These are phyloP conservation scores for Rhododendron molle DNA, from an alignment of 148 eudicot species.

Conservation along the genomic window DNA sequence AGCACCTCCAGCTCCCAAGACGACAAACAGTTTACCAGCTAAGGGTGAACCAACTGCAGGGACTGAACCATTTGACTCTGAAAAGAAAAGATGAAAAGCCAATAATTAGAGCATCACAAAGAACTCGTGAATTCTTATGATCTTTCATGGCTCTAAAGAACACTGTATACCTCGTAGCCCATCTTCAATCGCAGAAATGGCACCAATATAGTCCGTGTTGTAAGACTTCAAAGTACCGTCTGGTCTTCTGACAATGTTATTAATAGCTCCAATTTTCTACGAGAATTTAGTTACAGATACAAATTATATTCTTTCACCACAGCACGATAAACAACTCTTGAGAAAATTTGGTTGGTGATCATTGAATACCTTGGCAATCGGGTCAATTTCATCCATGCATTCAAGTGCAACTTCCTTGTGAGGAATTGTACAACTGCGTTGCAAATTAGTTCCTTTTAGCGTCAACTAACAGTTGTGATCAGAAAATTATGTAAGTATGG, in stretches of 20 bases:
- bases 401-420: conserved; percentile 53
- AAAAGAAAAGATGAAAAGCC: not conserved
- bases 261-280: conserved; percentile 73
- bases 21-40: conserved; percentile 62
- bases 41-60: conserved; percentile 46
- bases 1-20: conserved; percentile 91
- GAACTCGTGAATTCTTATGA: not conserved
- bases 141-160: not conserved
- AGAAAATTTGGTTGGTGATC: not conserved
- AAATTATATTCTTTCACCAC: not conserved
- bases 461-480: not conserved
- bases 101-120: not conserved
- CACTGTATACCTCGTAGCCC: conserved; percentile 35
- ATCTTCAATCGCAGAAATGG: conserved; percentile 66
- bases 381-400: conserved; percentile 64
- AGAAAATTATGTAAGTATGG: not conserved
- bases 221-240: conserved; percentile 56
- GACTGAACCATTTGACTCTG: conserved; percentile 26
- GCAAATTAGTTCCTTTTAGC: not conserved
- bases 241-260: conserved; percentile 41
- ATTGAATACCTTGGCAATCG: conserved; percentile 56
- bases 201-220: conserved; percentile 69
- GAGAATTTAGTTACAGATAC: not conserved
- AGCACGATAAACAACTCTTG: not conserved
- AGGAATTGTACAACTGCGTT: conserved; percentile 64